Base-by-base conservation (phyloP, 1,284 basidiomycete species). In the Trichosporon sp. region DNA sequence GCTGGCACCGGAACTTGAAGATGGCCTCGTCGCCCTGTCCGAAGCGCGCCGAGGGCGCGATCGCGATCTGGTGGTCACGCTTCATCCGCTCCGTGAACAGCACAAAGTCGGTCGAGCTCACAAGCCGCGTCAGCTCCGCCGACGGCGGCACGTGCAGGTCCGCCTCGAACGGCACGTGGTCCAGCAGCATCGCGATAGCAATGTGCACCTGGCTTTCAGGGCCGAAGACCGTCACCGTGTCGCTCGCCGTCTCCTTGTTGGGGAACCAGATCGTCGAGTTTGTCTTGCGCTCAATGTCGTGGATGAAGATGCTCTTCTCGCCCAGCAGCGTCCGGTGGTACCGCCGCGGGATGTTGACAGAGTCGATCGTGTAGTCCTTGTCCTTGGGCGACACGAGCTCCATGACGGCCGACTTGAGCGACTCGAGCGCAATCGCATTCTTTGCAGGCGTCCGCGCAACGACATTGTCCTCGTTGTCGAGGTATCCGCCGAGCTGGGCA, bases 391-490 rank as follows among this genome's bases (percentile, higher is more conserved):
- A 93, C 51, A 99, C 95, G 74, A 98, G 86, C 84, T 98, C 96
- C 94, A 98, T 97, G 67, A 99, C 94, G 32, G 93, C 91, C 79
- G 92, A 91, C 85, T 97, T 98, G 75, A 99, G 86, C 79, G 96
- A 93, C 77, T 98, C 95, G 77, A 99, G 85, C 81, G 96, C 97
- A 81, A 91, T 90, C 9, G 93, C 93, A 79, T 99, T 99, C 87
- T 99, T 99, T 56, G 95, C 94, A 7, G 96, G 96, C 3, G 96
- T 99, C 63, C 96, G 88, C 23, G 96, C 96, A 58, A 99, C 90
- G 65, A 99, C 96, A 78, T 99, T 99, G 85, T 99, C 96, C 80
- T 98, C 96, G 81, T 97, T 97, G 83, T 99, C 95, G 77, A 92
- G 89, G 83, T 98, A 98, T 15, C 95, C 95, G 35, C 95, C 96